Evolutionary conservation across 805 yeast species (phyloP).

Genomic region (Yueomyces sinensis): DNA sequence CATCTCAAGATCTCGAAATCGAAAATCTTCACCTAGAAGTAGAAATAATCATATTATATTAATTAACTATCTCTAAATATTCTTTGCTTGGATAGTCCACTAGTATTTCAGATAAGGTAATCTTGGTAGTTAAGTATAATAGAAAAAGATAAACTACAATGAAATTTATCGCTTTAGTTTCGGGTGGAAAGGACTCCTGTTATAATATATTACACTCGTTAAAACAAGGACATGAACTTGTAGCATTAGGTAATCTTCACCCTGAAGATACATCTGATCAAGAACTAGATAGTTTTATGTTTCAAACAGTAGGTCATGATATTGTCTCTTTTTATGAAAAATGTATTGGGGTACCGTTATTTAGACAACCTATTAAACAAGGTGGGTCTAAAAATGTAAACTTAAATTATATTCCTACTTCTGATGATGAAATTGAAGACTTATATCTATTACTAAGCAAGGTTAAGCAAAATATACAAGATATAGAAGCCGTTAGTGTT

Average conservation of each 20-base stretch:
- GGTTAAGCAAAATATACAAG: constrained; percentile 48
- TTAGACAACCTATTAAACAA: constrained; percentile 41
- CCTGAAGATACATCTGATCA: constrained; percentile 40
- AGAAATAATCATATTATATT: too few relatives aligned
- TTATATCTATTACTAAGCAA: constrained; percentile 37
- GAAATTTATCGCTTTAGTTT: constrained; percentile 85
- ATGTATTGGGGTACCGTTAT: constrained; percentile 72
- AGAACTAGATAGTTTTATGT: constrained; percentile 92
- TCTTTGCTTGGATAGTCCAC: too few relatives aligned
- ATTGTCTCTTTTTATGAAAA: constrained; percentile 49
- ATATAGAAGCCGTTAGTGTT: constrained; percentile 74
- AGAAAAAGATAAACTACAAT: too few relatives aligned
- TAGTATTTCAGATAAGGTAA: too few relatives aligned
- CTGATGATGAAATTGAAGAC: constrained; percentile 82
- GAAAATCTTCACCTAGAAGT: too few relatives aligned
- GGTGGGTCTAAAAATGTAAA: constrained; percentile 52
- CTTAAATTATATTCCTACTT: constrained; percentile 57
- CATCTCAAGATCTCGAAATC: too few relatives aligned
- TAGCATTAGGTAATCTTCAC: constrained; percentile 73
- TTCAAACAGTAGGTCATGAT: constrained; percentile 92
- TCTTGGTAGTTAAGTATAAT: too few relatives aligned
- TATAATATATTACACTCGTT: constrained; percentile 78
- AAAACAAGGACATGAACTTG: constrained; percentile 72
- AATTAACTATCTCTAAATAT: too few relatives aligned
- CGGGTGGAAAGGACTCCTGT: constrained; percentile 96